Evolutionary conservation across 2,329 filamentous ascomycete genomes (phyloP), one percentile per base, ranked within the genome.

Genomic region (Arachnomyces sp.): DNA sequence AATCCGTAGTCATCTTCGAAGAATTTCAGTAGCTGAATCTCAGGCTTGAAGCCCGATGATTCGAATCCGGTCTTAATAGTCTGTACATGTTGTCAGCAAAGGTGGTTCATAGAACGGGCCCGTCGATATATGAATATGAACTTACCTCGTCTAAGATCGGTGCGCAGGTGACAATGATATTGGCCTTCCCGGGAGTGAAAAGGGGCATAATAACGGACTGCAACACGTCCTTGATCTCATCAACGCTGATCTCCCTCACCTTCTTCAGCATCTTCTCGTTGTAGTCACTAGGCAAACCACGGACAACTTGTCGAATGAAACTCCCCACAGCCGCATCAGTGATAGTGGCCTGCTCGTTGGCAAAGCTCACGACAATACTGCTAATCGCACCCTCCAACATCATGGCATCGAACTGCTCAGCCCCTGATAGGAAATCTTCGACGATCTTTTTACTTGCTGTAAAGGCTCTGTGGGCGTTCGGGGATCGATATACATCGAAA

Each of bases 1-100:
- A 95, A 66, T 1, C 90, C 90, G 58, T 96, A 96, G 54, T 88
- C 86, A 48, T 95, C 86, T 60, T 93, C 80, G 62, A 94, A 96
- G 53, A 84, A 75, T 31, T 80, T 78, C 36, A 96, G 71, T 18
- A 82, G 72, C 56, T 82, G 81, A 30, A 85, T 74, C 56, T 86
- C 75, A 0, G 84, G 82, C 59, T 81, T 82, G 69, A 94, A 98
- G 0, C 88, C 88, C 42, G 79, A 80, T 1, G 68, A 70, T 50
- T 78, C 74, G 53, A 96, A 86, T 2, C 83, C 80, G 50, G 80
- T 80, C 53, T 83, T 77, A 51, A 95, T 78, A 44, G 75, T 75
- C 87, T 94, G 52, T 31, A 44, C 40, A 31, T 28, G 49, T 36
- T 42, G 49, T 50, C 28, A 42, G 48, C 39, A 52, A 38, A 25